Evolutionary conservation across 2,329 filamentous ascomycete genomes (phyloP).

Genomic region (Escovopsis weberi): DNA sequence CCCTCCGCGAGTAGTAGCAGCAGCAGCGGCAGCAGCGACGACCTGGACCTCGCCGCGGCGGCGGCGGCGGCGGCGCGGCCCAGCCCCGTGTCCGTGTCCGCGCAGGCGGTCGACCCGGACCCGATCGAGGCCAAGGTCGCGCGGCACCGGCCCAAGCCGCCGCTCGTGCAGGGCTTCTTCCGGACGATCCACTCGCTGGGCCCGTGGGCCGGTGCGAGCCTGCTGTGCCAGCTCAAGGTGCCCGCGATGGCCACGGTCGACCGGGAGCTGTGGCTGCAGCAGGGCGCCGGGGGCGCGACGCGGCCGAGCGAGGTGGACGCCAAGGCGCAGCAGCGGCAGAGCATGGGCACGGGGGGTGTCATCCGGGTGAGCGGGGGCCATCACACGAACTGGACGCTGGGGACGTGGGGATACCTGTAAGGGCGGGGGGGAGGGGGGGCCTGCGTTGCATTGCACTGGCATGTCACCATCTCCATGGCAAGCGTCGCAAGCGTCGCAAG

Average conservation of each 20-base stretch:
- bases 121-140: conserved; percentile 23
- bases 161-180: conserved; percentile 41
- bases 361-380: conserved; percentile 20
- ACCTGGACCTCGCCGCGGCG: no score
- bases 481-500: no score
- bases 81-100: no score
- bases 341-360: conserved; percentile 43
- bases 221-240: conserved; percentile 53
- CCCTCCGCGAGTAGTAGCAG: conserved; percentile 9
- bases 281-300: conserved; percentile 49
- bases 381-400: conserved; percentile 45
- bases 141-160: conserved; percentile 20
- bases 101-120: conserved; percentile 16
- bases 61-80: no score
- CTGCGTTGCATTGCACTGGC: no score
- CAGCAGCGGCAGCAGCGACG: no score
- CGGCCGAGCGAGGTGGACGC: conserved; percentile 44
- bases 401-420: conserved; percentile 42
- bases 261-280: conserved; percentile 53
- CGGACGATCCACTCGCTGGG: conserved; percentile 56
- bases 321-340: conserved; percentile 46
- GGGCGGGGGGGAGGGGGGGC: no score
- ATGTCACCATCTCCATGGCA: no score
- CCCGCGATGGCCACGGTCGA: conserved; percentile 57
- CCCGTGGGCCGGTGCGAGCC: conserved; percentile 59